Base-by-base conservation (phyloP, 345 rosid genomes). In the Aegle marmelos region DNA sequence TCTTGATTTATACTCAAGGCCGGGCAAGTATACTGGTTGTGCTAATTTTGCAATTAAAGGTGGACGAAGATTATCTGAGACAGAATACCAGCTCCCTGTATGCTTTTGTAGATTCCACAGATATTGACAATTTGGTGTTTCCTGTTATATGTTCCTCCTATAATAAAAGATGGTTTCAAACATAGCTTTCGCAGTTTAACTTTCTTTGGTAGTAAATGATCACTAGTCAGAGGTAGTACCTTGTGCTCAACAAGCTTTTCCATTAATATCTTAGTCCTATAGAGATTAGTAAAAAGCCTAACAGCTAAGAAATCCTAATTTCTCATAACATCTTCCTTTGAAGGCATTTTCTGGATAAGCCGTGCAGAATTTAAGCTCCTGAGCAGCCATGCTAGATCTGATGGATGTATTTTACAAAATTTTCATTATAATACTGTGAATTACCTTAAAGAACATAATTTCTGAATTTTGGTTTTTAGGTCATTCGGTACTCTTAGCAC, bases 11-110 rank as follows among this genome's bases (percentile, higher is more conserved):
- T 91, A 88, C 79, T 88, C 94, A 4, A 91, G 99, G 83, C 86
- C 89, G 69, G 97, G 90, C 68, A 95, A 93, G 82, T 94, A 93
- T 83, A 97, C 98, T 56, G 94, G 98, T n/a, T 95, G 99, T 89
- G 99, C 99, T 70, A 91, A 89, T 87, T 95, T 95, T 87, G 91
- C 98, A 24, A 89, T 95, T 69, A 89, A 84, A 88, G 99, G 99
- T 64, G 97, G 93, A 48, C 91, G 98, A 21, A 85, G 83, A 64
- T 80, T 93, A n/a, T 95, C 98, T 78, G 93, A 89, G 67, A 79
- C 87, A 19, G 98, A 93, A 83, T 93, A 95, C 78, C 99, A 95
- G 88, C 89, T 94, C 78, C 99, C 99, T 75, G 99, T 95, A 95
- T 70, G 92, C 19, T 79, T 34, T 34, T 27, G 24, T 79, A 37